A percentile compares a stretch with the other conserved stretches of the same genome.
Conservation (phyloP, 78 protist species). For the Monocercomonoides exilis region DNA sequence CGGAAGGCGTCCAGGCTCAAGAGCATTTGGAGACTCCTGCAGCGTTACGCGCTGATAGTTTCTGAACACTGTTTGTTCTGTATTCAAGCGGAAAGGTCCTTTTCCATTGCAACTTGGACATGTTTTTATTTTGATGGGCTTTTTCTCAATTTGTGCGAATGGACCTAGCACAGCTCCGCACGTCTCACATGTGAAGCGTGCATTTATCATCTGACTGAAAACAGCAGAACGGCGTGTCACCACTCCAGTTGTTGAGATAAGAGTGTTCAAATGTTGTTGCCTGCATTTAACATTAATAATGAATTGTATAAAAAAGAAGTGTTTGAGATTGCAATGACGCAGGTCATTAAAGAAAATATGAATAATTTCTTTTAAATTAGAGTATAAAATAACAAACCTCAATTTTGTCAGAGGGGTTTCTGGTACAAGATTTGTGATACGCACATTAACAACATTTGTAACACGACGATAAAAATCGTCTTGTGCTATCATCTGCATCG, state of each 20-base stretch:
- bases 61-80: slow-evolving; percentile 71
- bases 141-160: neutral
- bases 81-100: slow-evolving; percentile 72
- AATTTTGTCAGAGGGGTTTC: slow-evolving; percentile 79
- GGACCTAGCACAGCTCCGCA: slow-evolving; percentile 76
- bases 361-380: neutral
- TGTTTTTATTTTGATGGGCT: neutral
- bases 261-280: slow-evolving; percentile 66
- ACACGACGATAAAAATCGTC: neutral
- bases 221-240: slow-evolving; percentile 87
- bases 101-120: slow-evolving; percentile 61
- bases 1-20: slow-evolving; percentile 98
- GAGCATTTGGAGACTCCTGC: slow-evolving; percentile 95
- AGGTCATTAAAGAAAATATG: neutral
- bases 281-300: slow-evolving; percentile 28
- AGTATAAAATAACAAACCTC: neutral
- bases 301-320: neutral
- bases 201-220: slow-evolving; percentile 79
- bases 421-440: slow-evolving; percentile 78
- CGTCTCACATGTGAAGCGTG: slow-evolving; percentile 1
- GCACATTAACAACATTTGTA: slow-evolving; percentile 60
- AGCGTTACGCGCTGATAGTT: slow-evolving; percentile 86
- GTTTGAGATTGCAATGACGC: neutral
- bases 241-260: slow-evolving; percentile 80
- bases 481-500: neutral